Evolutionary conservation across 345 rosid species (phyloP).

Genomic region (Lagerstroemia speciosa): DNA sequence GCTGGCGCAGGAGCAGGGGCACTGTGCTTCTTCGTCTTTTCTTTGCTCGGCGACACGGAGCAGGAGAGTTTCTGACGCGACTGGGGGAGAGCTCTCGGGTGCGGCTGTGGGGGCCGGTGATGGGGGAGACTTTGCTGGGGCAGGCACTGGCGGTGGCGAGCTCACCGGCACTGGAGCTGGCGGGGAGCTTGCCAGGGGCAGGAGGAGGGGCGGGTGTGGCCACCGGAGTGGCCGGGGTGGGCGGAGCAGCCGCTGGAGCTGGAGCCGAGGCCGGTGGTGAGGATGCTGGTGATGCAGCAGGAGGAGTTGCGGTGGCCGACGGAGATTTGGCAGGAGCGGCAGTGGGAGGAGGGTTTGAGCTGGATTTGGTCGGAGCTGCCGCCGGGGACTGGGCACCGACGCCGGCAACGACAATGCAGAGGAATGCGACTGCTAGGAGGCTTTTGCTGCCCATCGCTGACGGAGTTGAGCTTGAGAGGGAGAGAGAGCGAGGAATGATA

Average conservation of each 20-base stretch:
- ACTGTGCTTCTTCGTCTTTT: conserved; percentile 38
- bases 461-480: not conserved
- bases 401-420: conserved; percentile 35
- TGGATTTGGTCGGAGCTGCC: conserved; percentile 33
- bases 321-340: conserved; percentile 16
- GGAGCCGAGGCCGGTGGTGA: conserved; percentile 14
- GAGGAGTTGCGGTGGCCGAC: conserved; percentile 13
- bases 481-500: not conserved
- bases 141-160: conserved; percentile 24
- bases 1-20: conserved; percentile 55
- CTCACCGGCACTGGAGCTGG: conserved; percentile 18
- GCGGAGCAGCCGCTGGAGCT: not conserved
- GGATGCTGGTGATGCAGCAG: conserved; percentile 11
- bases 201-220: conserved; percentile 21
- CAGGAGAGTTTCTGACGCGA: conserved; percentile 44
- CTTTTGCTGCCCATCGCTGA: conserved; percentile 18
- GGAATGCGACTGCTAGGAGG: conserved; percentile 18
- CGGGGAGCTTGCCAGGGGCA: conserved; percentile 16
- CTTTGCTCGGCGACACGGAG: conserved; percentile 68
- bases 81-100: conserved; percentile 17
- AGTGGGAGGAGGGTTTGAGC: conserved; percentile 22
- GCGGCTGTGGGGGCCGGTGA: conserved; percentile 11
- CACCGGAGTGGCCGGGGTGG: conserved; percentile 22
- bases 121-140: conserved; percentile 23
- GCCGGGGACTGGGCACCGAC: conserved; percentile 50